Evolutionary conservation across 2,329 filamentous ascomycete genomes (phyloP), one percentile per base, ranked within the genome.

Genomic region (Fusarium fracticaudum): DNA sequence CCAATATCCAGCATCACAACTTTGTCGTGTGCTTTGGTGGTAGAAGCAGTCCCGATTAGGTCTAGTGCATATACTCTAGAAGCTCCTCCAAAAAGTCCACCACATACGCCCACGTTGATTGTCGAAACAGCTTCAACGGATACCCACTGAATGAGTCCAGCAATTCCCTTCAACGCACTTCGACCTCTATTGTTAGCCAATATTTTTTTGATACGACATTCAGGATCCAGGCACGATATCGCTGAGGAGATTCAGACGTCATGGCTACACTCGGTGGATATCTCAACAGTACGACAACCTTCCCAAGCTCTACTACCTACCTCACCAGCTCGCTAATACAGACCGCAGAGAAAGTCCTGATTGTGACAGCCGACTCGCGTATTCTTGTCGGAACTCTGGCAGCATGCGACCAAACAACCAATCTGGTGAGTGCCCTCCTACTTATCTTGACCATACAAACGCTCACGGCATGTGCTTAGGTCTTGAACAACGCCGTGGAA

Each of bases 341-440:
- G 41, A 35, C 38, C 20, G 17, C 48, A 98, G 96, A 98, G 85
- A 97, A 94, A 84, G 94, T 98, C 77, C 88, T 95, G 67, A 92
- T 98, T 79, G 90, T 98, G 73, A 98, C 96, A 35, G 93, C 94
- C 77, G 96, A 98, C 84, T 96, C 96, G 59, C 92, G 96, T 78
- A 97, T 94, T 53, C 86, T 96, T 29, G 89, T 94, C 71, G 96
- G 96, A 68, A 95, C 88, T 6, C 90, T 99, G 61, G 87, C 96
- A 55, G 94, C 93, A 50, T 95, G 93, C 81, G 96, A 99, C 83
- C 92, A 98, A 83, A 91, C 93, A 79, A 98, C 96, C 76, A 99
- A 99, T 84, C 86, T 99, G 72, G 90, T 91, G 83, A n/a, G 24
- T 70, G 85, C 29, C 48, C 35, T 29, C 31, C 17, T 55, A 38